Evolutionary conservation across 2,329 filamentous ascomycete species (phyloP).

Genomic region (Graphium sp.): DNA sequence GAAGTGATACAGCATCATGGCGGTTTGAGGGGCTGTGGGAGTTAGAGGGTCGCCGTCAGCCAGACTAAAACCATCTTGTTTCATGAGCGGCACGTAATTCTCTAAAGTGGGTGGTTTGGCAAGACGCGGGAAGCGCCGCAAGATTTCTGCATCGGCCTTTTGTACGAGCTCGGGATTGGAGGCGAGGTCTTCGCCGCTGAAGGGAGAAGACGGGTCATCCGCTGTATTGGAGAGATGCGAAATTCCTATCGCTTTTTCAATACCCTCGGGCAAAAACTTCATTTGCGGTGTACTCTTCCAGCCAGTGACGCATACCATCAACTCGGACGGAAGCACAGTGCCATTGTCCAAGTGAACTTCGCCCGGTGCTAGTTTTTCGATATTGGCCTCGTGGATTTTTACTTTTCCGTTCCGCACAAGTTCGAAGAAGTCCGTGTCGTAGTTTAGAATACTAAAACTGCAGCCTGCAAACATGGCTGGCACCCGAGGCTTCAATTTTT

Average conservation of each 20-base stretch:
- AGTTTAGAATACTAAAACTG: slow-evolving; percentile 43
- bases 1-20: slow-evolving; percentile 28
- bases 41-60: too few relatives aligned
- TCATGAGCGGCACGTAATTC: slow-evolving; percentile 21
- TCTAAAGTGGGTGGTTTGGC: slow-evolving; percentile 31
- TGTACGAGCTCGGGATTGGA: slow-evolving; percentile 18
- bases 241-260: slow-evolving; percentile 28
- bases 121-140: slow-evolving; percentile 33
- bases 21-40: too few relatives aligned
- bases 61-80: slow-evolving; percentile 20
- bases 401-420: slow-evolving; percentile 34
- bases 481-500: slow-evolving; percentile 35
- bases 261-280: slow-evolving; percentile 29
- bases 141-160: slow-evolving; percentile 33
- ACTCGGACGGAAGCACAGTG: slow-evolving; percentile 27
- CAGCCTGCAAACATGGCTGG: slow-evolving; percentile 33
- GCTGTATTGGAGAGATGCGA: slow-evolving; percentile 17
- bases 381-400: slow-evolving; percentile 32
- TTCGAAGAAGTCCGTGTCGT: slow-evolving; percentile 38
- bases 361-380: slow-evolving; percentile 23
- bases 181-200: slow-evolving; percentile 13
- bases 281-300: slow-evolving; percentile 38
- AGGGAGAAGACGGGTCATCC: slow-evolving; percentile 6
- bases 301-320: slow-evolving; percentile 38
- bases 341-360: slow-evolving; percentile 34